Evolutionary conservation across 164 flowering plant species (phyloP).

Genomic region (Santalum album): DNA sequence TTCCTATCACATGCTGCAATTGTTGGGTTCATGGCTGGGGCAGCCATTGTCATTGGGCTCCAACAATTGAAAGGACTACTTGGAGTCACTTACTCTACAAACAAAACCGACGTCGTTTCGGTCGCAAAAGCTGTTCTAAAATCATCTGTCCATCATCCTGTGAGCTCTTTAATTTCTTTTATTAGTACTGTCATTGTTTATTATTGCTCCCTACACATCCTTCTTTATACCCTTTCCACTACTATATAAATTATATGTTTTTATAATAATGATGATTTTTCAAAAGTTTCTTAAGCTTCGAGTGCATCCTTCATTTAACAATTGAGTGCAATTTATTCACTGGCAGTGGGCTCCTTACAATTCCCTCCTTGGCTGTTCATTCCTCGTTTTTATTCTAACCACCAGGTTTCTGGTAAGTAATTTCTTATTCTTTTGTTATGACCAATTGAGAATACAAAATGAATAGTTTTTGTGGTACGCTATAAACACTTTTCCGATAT

Average conservation of each 20-base stretch:
- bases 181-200: too few species aligned
- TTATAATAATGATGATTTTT: too few species aligned
- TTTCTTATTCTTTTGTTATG: too few species aligned
- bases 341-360: conserved; percentile 66
- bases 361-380: conserved; percentile 53
- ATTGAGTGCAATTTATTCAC: too few species aligned
- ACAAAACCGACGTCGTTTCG: conserved; percentile 67
- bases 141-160: conserved; percentile 37
- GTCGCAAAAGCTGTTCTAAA: conserved; percentile 40
- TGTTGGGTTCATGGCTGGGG: conserved; percentile 94
- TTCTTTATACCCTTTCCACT: background rate
- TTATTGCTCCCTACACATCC: background rate
- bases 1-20: conserved; percentile 87
- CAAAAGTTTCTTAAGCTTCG: too few species aligned
- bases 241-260: background rate
- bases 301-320: too few species aligned
- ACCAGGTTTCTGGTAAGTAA: conserved; percentile 61
- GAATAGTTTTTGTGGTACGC: too few species aligned
- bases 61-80: conserved; percentile 80
- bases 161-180: too few species aligned
- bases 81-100: conserved; percentile 60
- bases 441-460: too few species aligned
- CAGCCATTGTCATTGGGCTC: conserved; percentile 81
- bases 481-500: too few species aligned
- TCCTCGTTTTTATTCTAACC: conserved; percentile 64